Conservation (phyloP, 116 monocot genomes). For the Cymodocea nodosa region DNA sequence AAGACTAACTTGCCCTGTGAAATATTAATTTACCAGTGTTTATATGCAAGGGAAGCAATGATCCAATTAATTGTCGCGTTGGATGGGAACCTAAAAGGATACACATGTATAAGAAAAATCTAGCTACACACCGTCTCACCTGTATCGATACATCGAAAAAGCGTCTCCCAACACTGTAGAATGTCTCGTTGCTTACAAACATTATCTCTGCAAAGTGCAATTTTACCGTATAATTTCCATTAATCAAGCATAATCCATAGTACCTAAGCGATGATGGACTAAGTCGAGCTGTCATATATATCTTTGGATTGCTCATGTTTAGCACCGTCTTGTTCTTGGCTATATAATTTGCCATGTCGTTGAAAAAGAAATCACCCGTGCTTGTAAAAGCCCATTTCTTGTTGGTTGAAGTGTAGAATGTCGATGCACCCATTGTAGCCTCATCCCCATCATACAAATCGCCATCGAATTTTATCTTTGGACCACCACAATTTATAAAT, state of each 20-base stretch:
- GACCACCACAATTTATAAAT: conserved; percentile 76
- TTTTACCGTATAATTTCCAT: no score
- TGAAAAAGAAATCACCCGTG: conserved; percentile 39
- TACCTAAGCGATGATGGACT: no score
- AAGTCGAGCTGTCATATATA: no score
- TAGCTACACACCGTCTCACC: no score
- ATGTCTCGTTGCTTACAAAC: conserved; percentile 46
- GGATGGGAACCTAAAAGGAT: no score
- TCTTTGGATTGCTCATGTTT: conserved; percentile 23
- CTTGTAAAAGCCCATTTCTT: conserved; percentile 62
- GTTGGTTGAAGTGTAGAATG: conserved; percentile 11
- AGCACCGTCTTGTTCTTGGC: conserved; percentile 28
- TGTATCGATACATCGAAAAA: conserved; percentile 82
- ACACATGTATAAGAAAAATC: no score
- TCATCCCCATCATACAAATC: conserved; percentile 42
- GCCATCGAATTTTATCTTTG: conserved; percentile 15
- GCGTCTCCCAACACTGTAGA: conserved; percentile 41
- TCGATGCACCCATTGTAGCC: conserved; percentile 27
- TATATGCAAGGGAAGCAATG: no score
- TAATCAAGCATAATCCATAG: no score
- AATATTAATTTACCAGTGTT: no score
- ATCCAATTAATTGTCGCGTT: no score
- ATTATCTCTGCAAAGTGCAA: conserved; percentile 83
- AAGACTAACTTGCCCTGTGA: no score
- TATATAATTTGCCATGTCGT: conserved; percentile 21